Evolutionary conservation across 2,329 filamentous ascomycete genomes (phyloP).

Genomic region (Colletotrichum sp.): DNA sequence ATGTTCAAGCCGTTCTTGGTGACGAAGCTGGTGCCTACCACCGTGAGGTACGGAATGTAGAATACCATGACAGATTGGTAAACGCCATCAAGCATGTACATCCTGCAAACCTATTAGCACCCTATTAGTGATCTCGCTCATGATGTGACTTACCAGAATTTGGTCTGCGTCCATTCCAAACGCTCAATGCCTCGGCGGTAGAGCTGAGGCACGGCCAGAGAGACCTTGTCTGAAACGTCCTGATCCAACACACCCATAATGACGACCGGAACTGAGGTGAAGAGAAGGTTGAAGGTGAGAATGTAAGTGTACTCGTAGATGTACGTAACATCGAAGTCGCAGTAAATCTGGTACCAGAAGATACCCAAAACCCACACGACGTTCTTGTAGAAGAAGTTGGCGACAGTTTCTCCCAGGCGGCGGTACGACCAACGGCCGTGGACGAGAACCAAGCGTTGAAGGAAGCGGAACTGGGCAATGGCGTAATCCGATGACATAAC

Average conservation of each 20-base stretch:
- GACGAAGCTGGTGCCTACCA: constrained; percentile 71
- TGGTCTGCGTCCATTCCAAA: constrained; percentile 92
- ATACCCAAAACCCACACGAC: constrained; percentile 96
- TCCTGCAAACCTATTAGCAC: constrained; percentile 54
- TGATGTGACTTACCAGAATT: constrained; percentile 81
- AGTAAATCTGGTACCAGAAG: constrained; percentile 97
- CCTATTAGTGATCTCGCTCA: not conserved
- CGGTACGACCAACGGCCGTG: constrained; percentile 98
- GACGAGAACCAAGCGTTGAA: constrained; percentile 84
- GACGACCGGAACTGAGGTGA: constrained; percentile 93
- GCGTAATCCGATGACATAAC: constrained; percentile 97
- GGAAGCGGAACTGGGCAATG: constrained; percentile 90
- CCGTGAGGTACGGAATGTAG: constrained; percentile 88
- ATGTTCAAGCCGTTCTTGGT: constrained; percentile 77
- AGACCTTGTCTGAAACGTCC: constrained; percentile 93
- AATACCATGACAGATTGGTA: constrained; percentile 96
- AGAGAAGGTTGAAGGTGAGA: constrained; percentile 93
- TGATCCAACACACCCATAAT: constrained; percentile 97
- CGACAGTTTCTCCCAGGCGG: constrained; percentile 88
- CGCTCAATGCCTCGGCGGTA: constrained; percentile 96
- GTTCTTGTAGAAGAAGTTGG: constrained; percentile 99
- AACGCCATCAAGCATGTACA: constrained; percentile 92
- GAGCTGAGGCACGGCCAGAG: constrained; percentile 90
- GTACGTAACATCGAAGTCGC: constrained; percentile 95
- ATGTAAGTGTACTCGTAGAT: constrained; percentile 99